A percentile compares a stretch with the other conserved stretches of the same genome.
phyloP scores from a whole-genome alignment of 306 rosid species.

The Arachis stenosperma region DNA sequence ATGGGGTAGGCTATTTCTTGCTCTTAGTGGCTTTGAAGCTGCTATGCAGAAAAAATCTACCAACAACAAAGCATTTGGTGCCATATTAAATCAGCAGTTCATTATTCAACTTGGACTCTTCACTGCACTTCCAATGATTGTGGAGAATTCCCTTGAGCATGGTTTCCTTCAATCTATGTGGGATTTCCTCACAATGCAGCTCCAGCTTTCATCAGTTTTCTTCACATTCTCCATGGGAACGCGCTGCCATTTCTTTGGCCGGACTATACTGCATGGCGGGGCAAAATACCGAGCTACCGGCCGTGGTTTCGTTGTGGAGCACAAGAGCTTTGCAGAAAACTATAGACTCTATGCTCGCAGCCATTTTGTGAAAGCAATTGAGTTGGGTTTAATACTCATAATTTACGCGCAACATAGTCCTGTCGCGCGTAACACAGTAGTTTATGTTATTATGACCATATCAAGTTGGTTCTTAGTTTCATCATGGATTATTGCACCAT shows the following conservation, averaged over 20 bases:
- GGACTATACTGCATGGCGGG: conserved; percentile 88
- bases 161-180: conserved; percentile 86
- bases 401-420: conserved; percentile 74
- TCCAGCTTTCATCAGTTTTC: conserved; percentile 88
- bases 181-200: conserved; percentile 89
- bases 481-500: conserved; percentile 89
- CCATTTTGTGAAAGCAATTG: conserved; percentile 92
- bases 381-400: conserved; percentile 71
- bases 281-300: conserved; percentile 93
- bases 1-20: conserved; percentile 81
- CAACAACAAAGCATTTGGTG: conserved; percentile 58
- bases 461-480: conserved; percentile 81
- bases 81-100: conserved; percentile 77
- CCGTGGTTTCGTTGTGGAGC: conserved; percentile 91
- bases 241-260: conserved; percentile 78
- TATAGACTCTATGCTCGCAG: conserved; percentile 90
- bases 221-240: conserved; percentile 91
- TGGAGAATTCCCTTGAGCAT: conserved; percentile 77
- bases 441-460: conserved; percentile 76
- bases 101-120: conserved; percentile 81
- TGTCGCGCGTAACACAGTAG: conserved; percentile 59
- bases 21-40: conserved; percentile 83
- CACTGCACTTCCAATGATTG: conserved; percentile 90
- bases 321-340: conserved; percentile 85
- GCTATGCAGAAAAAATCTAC: conserved; percentile 49